Evolutionary conservation across 768 basidiomycete species (phyloP), one percentile per base, ranked within the genome.

Genomic region (Serpula lacrymans): DNA sequence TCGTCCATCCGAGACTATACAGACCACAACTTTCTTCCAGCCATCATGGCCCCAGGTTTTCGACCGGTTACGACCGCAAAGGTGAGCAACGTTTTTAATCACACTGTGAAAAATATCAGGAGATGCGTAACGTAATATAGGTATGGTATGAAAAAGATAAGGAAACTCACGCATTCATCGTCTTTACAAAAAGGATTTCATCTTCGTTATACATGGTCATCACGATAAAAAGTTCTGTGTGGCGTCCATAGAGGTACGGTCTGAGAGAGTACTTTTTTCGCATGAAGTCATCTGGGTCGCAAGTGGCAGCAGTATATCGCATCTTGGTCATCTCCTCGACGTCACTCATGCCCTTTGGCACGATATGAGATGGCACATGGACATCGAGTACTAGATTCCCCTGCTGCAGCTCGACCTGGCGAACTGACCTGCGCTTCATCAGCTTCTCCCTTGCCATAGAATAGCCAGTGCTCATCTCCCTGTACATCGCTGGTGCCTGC

Each of bases 181-280:
- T 92, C 55, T 72, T 77, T 55, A 70, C 69, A 58, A 89, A 90
- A 20, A 88, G 68, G 7, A 82, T 68, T 55, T 89, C 86, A 55
- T 89, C 88, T 67, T 96, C 92, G 59, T 94, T 94, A 61, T 89
- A 89, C 90, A 95, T 94, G 31, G 92, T 95, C 81, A 95, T 88
- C 29, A 94, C 91, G 51, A 96, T 89, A 66, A 95, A 93, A 11
- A 96, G 73, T 63, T 95, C 93, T 7, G 92, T 95, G 39, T 82
- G 74, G 39, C 92, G 83, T 41, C 80, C 79, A 52, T 78, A 77
- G 1, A 92, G 72, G 60, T 82, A 92, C 4, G 80, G 90, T 17
- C 90, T 72, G 17, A 93, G 74, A 5, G 86, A 80, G 60, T 88
- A 90, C 46, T 82, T 80, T 33, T 72, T 78, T 21, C 74, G 60